These are phyloP conservation scores for Hyparrhenia diplandra DNA, from an alignment of 176 grass and related monocot species.

Conservation along the genomic window DNA sequence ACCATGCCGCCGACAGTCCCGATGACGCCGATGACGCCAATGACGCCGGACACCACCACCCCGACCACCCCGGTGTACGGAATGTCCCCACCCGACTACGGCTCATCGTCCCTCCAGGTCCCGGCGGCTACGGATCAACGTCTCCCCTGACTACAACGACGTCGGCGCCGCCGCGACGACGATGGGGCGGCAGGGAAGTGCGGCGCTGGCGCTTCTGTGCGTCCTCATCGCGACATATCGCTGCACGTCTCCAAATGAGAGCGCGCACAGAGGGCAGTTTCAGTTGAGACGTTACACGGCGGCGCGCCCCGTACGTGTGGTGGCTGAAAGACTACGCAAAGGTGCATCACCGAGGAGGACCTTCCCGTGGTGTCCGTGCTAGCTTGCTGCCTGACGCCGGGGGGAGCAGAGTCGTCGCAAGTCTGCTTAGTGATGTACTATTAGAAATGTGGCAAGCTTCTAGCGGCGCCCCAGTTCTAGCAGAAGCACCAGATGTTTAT, in stretches of 20 bases:
- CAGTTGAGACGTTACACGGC: conserved; percentile 10
- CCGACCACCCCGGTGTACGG: conserved; percentile 31
- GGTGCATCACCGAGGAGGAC: neutral
- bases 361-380: neutral
- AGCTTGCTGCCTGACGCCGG: neutral
- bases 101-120: conserved; percentile 24
- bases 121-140: conserved; percentile 3
- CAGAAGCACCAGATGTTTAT: neutral
- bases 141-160: conserved; percentile 53
- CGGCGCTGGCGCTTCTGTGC: conserved; percentile 20
- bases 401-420: conserved; percentile 1
- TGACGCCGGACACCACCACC: conserved; percentile 34
- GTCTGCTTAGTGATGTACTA: neutral
- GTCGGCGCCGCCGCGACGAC: conserved; percentile 24
- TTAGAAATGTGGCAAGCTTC: conserved; percentile 6
- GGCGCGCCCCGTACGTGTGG: conserved; percentile 20
- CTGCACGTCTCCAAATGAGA: conserved; percentile 32
- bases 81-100: conserved; percentile 31
- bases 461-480: neutral
- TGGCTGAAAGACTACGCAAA: neutral
- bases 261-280: neutral
- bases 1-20: conserved; percentile 2
- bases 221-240: conserved; percentile 22
- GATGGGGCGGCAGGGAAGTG: neutral
- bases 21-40: conserved; percentile 20